These are phyloP conservation scores for Ascochyta clinopodiicola DNA, from an alignment of 2,329 filamentous ascomycete genomes.

Conservation along the genomic window DNA sequence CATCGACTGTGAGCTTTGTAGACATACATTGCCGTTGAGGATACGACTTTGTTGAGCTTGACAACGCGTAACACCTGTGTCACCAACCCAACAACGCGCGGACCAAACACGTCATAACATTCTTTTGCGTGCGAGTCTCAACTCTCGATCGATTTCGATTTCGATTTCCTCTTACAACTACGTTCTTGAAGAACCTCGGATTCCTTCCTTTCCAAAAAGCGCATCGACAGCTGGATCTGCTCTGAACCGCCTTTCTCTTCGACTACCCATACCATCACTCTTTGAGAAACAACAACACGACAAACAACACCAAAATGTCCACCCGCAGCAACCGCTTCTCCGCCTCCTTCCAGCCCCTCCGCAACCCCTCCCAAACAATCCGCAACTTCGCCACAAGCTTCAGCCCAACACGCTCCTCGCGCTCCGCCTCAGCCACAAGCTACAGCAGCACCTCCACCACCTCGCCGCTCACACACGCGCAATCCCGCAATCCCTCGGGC, in stretches of 20 bases:
- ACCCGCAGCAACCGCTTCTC: slow-evolving; percentile 49
- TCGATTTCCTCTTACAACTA: background rate
- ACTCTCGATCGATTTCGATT: background rate
- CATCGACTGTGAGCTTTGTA: slow-evolving; percentile 2
- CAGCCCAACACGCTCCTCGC: slow-evolving; percentile 40
- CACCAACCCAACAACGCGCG: slow-evolving; percentile 16
- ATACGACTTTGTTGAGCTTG: slow-evolving; percentile 9
- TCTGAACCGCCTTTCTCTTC: slow-evolving; percentile 12
- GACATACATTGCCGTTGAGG: background rate
- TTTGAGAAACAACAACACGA: slow-evolving; percentile 11
- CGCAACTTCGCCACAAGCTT: slow-evolving; percentile 46
- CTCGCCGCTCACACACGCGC: slow-evolving; percentile 34
- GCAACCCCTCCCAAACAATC: slow-evolving; percentile 35
- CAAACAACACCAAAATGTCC: slow-evolving; percentile 30
- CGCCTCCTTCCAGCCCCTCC: slow-evolving; percentile 42
- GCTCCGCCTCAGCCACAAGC: slow-evolving; percentile 34
- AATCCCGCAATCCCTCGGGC: background rate
- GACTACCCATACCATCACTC: background rate
- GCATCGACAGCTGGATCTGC: slow-evolving; percentile 28
- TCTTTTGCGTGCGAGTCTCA: slow-evolving; percentile 10
- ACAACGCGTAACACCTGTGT: slow-evolving; percentile 19
- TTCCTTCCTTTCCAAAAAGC: background rate
- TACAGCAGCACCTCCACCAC: slow-evolving; percentile 35
- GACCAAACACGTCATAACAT: slow-evolving; percentile 19
- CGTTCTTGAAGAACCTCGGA: slow-evolving; percentile 13